Evolutionary conservation across 371 early-diverging fungal genomes (phyloP), one percentile per base, ranked within the genome.

Genomic region (Furculomyces boomerangus): DNA sequence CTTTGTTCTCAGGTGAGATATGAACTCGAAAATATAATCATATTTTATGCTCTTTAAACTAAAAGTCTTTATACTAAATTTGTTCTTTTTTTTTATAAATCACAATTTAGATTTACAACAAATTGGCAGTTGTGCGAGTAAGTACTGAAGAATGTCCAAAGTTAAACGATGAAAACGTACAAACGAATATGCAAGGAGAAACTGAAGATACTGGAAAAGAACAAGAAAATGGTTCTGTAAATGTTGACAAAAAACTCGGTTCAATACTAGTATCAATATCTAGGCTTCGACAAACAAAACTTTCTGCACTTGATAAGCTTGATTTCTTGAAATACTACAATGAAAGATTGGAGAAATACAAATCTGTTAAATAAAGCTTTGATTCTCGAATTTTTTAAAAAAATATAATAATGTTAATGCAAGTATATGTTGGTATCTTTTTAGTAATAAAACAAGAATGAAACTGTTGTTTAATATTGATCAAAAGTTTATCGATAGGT

Each of bases 261-360:
- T 62, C 72, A 18, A 59, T 77, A 22, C 60, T 91, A 56, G 75
- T 77, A 30, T 77, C 80, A 54, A 57, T 84, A 31, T 70, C 81
- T 16, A 75, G 88, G 27, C 71, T 85, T 58, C 73, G 90, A 37
- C 81, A 77, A 63, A 79, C 85, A 1, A 75, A 78, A n/a, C 58
- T 86, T 52, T 72, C 73, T 22, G 75, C 82, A 43, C 56, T 67
- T 44, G 89, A 90, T 61, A 91, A 91, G 67, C 68, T 71, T 14
- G 82, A 78, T 26, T 91, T 91, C 57, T 63, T 90, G 57, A 72
- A 79, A 8, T 89, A 77, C 59, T 91, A 84, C 64, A 56, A 74
- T 32, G 68, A 75, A 29, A 67, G 78, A 44, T 63, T 72, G 37
- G 65, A 73, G 51, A 62, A 68, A n/a, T 71, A 61, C 48, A n/a